Evolutionary conservation across 2,329 filamentous ascomycete genomes (phyloP).

Genomic region (Ceratocystis ficicola): DNA sequence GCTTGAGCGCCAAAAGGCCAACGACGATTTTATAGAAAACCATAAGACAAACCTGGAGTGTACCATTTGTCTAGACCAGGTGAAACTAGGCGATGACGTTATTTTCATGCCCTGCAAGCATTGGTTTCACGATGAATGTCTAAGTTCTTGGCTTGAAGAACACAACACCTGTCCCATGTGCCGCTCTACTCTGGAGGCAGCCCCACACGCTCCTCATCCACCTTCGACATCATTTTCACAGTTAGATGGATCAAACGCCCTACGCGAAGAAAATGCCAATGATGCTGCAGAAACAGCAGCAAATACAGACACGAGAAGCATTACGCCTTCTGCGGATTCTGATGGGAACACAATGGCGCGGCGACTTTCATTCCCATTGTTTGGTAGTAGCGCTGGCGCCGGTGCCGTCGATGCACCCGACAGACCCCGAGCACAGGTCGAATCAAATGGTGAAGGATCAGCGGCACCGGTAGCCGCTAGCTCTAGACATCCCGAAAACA

Average conservation of each 20-base stretch:
- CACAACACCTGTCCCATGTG: slow-evolving; percentile 90
- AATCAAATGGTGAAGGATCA: not conserved
- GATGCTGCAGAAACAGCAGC: not conserved
- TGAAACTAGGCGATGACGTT: slow-evolving; percentile 60
- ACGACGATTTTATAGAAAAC: slow-evolving; percentile 39
- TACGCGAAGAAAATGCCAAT: not conserved
- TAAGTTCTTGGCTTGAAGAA: slow-evolving; percentile 70
- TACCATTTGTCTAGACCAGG: slow-evolving; percentile 86
- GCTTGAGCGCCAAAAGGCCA: slow-evolving; percentile 58
- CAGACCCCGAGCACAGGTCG: not conserved
- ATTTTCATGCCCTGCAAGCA: slow-evolving; percentile 75
- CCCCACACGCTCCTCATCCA: not conserved
- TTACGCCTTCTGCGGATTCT: not conserved
- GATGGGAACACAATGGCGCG: not conserved
- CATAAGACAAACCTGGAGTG: slow-evolving; percentile 53
- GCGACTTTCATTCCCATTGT: not conserved
- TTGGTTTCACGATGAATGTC: slow-evolving; percentile 82
- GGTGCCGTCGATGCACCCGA: too few relatives aligned
- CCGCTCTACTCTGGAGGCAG: slow-evolving; percentile 43
- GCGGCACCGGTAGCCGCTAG: not conserved
- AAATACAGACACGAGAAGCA: not conserved
- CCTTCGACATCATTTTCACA: not conserved
- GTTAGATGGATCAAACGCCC: not conserved
- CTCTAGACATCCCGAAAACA: not conserved
- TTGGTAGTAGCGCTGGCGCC: not conserved